These are phyloP conservation scores for Hemisphaericaspora xylofermentans DNA, from an alignment of 1,139 yeast genomes.

Conservation along the genomic window DNA sequence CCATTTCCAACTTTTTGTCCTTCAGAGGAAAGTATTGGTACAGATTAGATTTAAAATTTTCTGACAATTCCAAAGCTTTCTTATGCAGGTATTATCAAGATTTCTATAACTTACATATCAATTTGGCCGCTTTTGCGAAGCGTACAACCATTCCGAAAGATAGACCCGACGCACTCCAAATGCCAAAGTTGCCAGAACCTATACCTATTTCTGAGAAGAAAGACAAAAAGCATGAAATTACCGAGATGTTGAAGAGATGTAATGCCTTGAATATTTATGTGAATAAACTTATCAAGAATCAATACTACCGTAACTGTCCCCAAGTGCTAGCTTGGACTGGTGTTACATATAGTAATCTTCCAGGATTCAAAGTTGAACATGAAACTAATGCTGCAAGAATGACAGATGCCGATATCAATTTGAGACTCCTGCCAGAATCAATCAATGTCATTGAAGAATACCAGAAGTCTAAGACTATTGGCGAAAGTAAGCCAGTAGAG, in stretches of 20 bases:
- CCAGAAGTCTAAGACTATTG: not conserved
- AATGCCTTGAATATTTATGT: slow-evolving; percentile 40
- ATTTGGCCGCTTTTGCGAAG: slow-evolving; percentile 37
- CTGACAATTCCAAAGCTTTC: slow-evolving; percentile 30
- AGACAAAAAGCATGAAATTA: slow-evolving; percentile 5
- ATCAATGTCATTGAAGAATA: slow-evolving; percentile 21
- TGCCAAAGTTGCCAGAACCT: slow-evolving; percentile 44
- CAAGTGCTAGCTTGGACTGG: slow-evolving; percentile 37
- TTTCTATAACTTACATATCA: slow-evolving; percentile 33
- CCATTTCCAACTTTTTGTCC: slow-evolving; percentile 36
- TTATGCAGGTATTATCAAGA: slow-evolving; percentile 40
- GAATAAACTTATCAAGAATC: slow-evolving; percentile 29
- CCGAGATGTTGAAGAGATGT: slow-evolving; percentile 29
- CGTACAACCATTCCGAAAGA: slow-evolving; percentile 5
- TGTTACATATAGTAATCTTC: slow-evolving; percentile 20
- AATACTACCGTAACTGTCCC: slow-evolving; percentile 26
- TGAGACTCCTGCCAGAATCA: slow-evolving; percentile 26
- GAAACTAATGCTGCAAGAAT: slow-evolving; percentile 8
- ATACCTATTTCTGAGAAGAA: slow-evolving; percentile 23
- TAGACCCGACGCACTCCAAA: slow-evolving; percentile 9
- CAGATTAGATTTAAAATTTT: slow-evolving; percentile 36
- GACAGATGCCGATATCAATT: slow-evolving; percentile 24
- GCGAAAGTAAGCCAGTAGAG: too few species aligned
- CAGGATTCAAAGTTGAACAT: slow-evolving; percentile 19
- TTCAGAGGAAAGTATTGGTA: slow-evolving; percentile 42